These are phyloP conservation scores for Wickerhamomyces hampshirensis DNA, from an alignment of 805 yeast species.

Conservation along the genomic window DNA sequence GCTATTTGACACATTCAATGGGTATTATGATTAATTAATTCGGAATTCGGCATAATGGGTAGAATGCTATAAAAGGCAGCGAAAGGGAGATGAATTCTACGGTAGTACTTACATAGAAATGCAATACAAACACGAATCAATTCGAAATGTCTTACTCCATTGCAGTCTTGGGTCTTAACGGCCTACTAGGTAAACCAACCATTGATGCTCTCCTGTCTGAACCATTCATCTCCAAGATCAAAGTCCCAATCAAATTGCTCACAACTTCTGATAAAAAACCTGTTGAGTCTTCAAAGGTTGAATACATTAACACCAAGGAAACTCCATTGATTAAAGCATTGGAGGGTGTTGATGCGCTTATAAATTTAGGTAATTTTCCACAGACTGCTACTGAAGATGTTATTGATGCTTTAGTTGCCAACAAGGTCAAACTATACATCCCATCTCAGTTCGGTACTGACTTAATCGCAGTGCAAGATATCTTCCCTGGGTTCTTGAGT, in stretches of 20 bases:
- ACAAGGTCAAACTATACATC: constrained; percentile 47
- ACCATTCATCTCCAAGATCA: constrained; percentile 36
- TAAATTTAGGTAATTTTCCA: constrained; percentile 36
- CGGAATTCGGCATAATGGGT: too few relatives aligned
- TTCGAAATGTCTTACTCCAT: too few relatives aligned
- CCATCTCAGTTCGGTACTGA: constrained; percentile 61
- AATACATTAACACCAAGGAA: constrained; percentile 12
- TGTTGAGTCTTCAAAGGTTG: constrained; percentile 18
- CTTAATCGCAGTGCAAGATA: constrained; percentile 23
- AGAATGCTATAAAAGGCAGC: too few relatives aligned
- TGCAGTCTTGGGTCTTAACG: constrained; percentile 51
- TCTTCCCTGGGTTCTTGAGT: constrained; percentile 32
- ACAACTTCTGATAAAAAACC: constrained; percentile 26
- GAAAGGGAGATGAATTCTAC: too few relatives aligned
- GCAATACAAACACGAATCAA: too few relatives aligned
- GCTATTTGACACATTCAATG: too few relatives aligned
- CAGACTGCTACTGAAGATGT: constrained; percentile 28
- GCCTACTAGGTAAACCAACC: constrained; percentile 46
- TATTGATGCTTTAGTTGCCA: constrained; percentile 36
- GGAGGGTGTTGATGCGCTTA: constrained; percentile 44
- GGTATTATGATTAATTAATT: too few relatives aligned
- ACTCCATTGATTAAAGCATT: constrained; percentile 32
- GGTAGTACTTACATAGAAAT: too few relatives aligned
- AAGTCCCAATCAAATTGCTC: constrained; percentile 46
- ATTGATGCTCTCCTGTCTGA: constrained; percentile 40